Evolutionary conservation across 257 asterid genomes (phyloP).

Genomic region (Nicotiana sylvestris): DNA sequence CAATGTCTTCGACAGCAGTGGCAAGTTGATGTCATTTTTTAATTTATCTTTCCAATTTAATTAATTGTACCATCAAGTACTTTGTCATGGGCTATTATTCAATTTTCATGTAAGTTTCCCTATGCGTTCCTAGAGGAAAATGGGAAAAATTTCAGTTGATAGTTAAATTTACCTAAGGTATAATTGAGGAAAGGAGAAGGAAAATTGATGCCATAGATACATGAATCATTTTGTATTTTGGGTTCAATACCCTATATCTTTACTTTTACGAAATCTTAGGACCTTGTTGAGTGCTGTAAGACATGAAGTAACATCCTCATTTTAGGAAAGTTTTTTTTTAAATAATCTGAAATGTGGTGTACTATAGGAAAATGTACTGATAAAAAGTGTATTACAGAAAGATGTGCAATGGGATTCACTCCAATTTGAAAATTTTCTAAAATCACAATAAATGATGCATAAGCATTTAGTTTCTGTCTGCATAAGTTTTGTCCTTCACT

Average conservation of each 20-base stretch:
- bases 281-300: neutral
- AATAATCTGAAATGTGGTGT: neutral
- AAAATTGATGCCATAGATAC: neutral
- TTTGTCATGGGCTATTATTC: neutral
- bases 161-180: neutral
- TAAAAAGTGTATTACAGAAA: neutral
- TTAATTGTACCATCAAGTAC: conserved; percentile 4
- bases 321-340: neutral
- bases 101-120: conserved; percentile 3
- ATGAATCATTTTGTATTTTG: conserved; percentile 2
- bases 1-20: conserved; percentile 96
- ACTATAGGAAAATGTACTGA: neutral
- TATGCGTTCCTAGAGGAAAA: conserved; percentile 5
- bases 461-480: neutral
- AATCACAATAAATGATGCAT: neutral
- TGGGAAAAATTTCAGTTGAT: neutral
- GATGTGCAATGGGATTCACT: neutral
- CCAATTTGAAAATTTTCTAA: neutral
- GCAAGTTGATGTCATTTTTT: conserved; percentile 30
- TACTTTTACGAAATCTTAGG: neutral
- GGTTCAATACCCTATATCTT: neutral
- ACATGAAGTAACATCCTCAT: neutral
- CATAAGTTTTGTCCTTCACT: neutral
- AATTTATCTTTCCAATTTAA: conserved; percentile 11
- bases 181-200: neutral